Evolutionary conservation across 2,329 filamentous ascomycete genomes (phyloP).

Genomic region (Cephalotrichum gorgonifer): DNA sequence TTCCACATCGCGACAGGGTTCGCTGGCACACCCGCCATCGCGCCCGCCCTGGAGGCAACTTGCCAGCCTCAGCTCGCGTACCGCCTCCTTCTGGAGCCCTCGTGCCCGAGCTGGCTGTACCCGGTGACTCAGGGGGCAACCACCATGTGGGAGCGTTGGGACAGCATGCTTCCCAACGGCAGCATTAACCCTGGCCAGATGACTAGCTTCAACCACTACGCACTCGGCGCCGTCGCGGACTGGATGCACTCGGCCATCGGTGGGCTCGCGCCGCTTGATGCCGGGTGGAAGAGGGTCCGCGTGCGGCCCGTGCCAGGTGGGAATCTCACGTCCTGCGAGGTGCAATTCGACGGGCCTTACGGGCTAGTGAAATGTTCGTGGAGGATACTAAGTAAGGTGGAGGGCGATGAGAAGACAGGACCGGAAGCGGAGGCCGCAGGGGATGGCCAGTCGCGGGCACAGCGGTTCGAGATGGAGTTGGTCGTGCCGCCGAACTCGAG

Average conservation of each 20-base stretch:
- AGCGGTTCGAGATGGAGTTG: no score
- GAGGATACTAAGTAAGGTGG: no score
- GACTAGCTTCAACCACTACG: constrained; percentile 42
- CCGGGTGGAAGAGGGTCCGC: constrained; percentile 1
- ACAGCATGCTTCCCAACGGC: constrained; percentile 32
- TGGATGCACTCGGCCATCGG: constrained; percentile 34
- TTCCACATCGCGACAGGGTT: constrained; percentile 31
- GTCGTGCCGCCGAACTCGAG: no score
- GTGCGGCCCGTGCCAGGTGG: constrained; percentile 7
- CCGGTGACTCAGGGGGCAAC: constrained; percentile 33
- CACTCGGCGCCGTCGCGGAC: constrained; percentile 28
- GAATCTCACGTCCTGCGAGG: no score
- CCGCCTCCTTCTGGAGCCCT: constrained; percentile 34
- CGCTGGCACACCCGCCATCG: constrained; percentile 29
- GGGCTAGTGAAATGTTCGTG: no score
- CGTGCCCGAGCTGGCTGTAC: constrained; percentile 36
- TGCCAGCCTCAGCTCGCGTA: constrained; percentile 26
- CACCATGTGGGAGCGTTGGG: constrained; percentile 42
- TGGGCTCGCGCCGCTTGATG: constrained; percentile 31
- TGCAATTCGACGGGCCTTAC: no score
- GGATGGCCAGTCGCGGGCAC: no score
- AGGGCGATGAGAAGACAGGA: no score
- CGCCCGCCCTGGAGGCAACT: constrained; percentile 18
- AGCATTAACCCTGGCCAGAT: constrained; percentile 32
- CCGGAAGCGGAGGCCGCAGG: no score